Evolutionary conservation across 2,329 filamentous ascomycete genomes (phyloP).

Genomic region (Ilyonectria sp.): DNA sequence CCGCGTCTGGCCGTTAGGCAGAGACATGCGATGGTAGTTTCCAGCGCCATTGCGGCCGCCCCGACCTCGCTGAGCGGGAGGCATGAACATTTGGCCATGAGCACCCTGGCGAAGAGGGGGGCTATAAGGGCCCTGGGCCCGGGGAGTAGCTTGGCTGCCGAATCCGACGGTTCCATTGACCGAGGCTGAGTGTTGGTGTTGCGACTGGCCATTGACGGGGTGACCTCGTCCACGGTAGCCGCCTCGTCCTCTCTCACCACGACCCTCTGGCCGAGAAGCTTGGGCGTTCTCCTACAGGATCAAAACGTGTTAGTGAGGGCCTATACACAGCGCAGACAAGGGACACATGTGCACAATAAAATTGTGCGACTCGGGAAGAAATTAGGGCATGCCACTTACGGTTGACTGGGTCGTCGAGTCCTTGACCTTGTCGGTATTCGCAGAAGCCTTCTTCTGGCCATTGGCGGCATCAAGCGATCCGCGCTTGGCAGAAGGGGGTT

Average conservation of each 20-base stretch:
- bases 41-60: slow-evolving; percentile 52
- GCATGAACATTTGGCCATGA: slow-evolving; percentile 54
- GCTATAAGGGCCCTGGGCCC: slow-evolving; percentile 60
- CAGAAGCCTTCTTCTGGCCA: slow-evolving; percentile 60
- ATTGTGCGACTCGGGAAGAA: not conserved
- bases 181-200: slow-evolving; percentile 49
- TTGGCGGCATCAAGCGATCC: slow-evolving; percentile 58
- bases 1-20: slow-evolving; percentile 55
- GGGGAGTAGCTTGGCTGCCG: slow-evolving; percentile 51
- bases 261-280: slow-evolving; percentile 53
- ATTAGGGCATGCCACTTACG: slow-evolving; percentile 55
- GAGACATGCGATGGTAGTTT: slow-evolving; percentile 58
- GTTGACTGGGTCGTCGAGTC: slow-evolving; percentile 52
- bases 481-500: slow-evolving; percentile 61
- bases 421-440: slow-evolving; percentile 59
- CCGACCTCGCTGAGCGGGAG: slow-evolving; percentile 54
- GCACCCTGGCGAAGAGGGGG: slow-evolving; percentile 60
- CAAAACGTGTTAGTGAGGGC: slow-evolving; percentile 28
- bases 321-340: not conserved
- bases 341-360: not conserved
- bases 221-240: slow-evolving; percentile 64
- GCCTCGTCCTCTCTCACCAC: slow-evolving; percentile 60
- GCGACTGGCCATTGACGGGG: slow-evolving; percentile 55
- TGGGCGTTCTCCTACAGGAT: slow-evolving; percentile 47
- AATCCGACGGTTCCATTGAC: slow-evolving; percentile 44